Evolutionary conservation across 768 basidiomycete species (phyloP).

Genomic region (Leccinellum albellum): DNA sequence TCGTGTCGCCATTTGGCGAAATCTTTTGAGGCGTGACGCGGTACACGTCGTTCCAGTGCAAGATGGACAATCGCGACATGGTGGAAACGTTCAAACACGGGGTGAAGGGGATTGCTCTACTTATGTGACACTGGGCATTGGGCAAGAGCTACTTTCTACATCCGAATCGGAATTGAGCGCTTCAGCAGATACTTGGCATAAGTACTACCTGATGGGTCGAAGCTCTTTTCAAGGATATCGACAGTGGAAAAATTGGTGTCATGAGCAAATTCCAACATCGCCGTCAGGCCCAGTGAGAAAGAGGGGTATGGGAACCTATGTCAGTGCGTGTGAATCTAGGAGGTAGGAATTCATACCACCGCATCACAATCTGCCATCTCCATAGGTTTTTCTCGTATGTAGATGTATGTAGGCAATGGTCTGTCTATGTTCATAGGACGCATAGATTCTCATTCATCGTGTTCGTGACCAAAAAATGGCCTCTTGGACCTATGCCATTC

Average conservation of each 20-base stretch:
- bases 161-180: too few relatives aligned
- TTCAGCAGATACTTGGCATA: too few relatives aligned
- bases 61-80: constrained; percentile 42
- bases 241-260: too few relatives aligned
- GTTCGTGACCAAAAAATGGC: background rate
- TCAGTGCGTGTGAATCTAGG: background rate
- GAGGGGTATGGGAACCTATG: background rate
- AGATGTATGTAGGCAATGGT: background rate
- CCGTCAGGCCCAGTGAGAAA: background rate
- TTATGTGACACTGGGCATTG: constrained; percentile 1
- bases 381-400: background rate
- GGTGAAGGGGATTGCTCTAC: background rate
- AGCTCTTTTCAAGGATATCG: too few relatives aligned
- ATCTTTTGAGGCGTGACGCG: constrained; percentile 75
- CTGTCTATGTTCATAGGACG: background rate
- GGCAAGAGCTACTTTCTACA: background rate
- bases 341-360: background rate
- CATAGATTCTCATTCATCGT: background rate
- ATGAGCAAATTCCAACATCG: too few relatives aligned
- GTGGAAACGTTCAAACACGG: background rate
- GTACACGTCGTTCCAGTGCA: constrained; percentile 85
- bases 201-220: too few relatives aligned
- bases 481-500: background rate
- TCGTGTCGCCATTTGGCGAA: constrained; percentile 51
- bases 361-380: background rate